A percentile compares a stretch with the other conserved stretches of the same genome.
Evolutionary conservation across 768 basidiomycete genomes (phyloP).

Genomic region (Suillus sp.): DNA sequence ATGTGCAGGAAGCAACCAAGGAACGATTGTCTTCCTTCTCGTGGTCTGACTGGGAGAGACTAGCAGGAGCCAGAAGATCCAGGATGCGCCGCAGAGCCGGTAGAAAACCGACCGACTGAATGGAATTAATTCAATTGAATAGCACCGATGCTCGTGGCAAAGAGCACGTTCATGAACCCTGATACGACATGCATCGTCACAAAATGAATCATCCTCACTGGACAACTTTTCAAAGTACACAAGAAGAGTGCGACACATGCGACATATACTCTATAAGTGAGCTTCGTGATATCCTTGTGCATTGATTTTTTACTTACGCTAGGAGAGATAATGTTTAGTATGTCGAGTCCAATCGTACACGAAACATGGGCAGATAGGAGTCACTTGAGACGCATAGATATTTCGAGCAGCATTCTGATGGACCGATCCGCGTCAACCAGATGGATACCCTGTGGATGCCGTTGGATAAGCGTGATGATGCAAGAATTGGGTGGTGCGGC

Average conservation of each 20-base stretch:
- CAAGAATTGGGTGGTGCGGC: conserved; percentile 44
- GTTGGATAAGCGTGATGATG: conserved; percentile 94
- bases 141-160: conserved; percentile 86
- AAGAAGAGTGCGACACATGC: conserved; percentile 92
- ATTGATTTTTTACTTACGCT: conserved; percentile 10
- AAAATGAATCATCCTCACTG: conserved; percentile 92
- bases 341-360: conserved; percentile 94
- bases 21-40: too few relatives aligned
- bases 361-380: conserved; percentile 87
- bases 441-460: conserved; percentile 98
- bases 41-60: too few relatives aligned
- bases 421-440: conserved; percentile 71
- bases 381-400: conserved; percentile 98
- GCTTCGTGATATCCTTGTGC: conserved; percentile 42
- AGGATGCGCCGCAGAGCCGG: conserved; percentile 48
- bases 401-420: conserved; percentile 95
- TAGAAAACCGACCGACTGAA: conserved; percentile 11
- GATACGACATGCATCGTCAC: conserved; percentile 91
- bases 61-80: conserved; percentile 56
- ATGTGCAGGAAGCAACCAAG: conserved; percentile 82
- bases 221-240: conserved; percentile 96
- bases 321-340: conserved; percentile 80
- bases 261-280: conserved; percentile 97
- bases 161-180: conserved; percentile 78
- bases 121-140: not conserved